Conservation (phyloP, 257 asterid species). For the Solanum sitiens region DNA sequence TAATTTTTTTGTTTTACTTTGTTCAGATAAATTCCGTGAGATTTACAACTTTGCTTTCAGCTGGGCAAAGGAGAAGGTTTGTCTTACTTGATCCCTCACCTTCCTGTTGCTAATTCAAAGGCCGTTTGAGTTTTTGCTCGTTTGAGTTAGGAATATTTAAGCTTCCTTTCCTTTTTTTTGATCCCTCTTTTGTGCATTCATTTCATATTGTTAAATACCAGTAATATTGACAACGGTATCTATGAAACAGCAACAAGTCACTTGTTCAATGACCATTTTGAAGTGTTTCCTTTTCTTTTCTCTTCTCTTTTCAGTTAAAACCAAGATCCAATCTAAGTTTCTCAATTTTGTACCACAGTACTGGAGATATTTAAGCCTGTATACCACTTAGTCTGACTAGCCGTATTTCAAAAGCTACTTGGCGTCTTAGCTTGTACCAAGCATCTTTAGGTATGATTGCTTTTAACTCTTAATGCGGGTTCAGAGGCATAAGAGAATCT, state of each 20-base stretch:
- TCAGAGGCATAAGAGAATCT: neutral
- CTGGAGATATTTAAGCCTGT: neutral
- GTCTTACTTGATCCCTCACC: neutral
- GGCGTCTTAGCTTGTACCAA: neutral
- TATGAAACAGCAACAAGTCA: neutral
- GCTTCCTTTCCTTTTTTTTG: neutral
- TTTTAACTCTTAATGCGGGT: neutral
- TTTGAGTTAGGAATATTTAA: neutral
- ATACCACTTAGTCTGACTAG: neutral
- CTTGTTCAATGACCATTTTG: neutral
- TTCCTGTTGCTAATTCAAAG: neutral
- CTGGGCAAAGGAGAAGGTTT: slow-evolving; percentile 99
- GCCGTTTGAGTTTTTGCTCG: neutral
- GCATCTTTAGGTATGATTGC: neutral
- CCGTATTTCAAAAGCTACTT: neutral
- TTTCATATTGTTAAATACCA: neutral
- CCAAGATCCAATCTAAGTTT: neutral
- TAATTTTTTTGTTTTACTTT: neutral
- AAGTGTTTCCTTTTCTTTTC: neutral
- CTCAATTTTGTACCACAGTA: neutral
- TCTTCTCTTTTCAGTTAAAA: neutral
- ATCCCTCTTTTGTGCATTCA: neutral
- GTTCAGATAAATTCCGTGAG: slow-evolving; percentile 79
- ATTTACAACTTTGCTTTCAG: slow-evolving; percentile 95
- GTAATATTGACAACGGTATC: neutral